These are phyloP conservation scores for Phytophthora sansomeana DNA, from an alignment of 352 stramenopile species.

Conservation along the genomic window DNA sequence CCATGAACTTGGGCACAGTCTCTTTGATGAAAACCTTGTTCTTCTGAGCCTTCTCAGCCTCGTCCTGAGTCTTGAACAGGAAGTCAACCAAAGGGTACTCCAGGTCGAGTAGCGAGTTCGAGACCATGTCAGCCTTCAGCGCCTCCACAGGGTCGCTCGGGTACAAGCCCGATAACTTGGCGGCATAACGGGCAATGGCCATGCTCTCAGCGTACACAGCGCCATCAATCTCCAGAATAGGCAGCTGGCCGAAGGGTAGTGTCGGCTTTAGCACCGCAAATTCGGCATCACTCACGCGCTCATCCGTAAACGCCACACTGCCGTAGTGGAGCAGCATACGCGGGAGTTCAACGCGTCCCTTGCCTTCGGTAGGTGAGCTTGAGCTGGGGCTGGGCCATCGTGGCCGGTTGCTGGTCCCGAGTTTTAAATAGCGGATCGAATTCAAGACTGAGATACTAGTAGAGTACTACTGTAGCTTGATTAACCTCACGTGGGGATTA, in stretches of 20 bases:
- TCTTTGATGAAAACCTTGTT: slow-evolving; percentile 51
- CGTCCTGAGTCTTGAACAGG: slow-evolving; percentile 42
- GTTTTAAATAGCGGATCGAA: slow-evolving; percentile 15
- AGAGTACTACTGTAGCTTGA: no score
- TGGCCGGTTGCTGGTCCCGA: background rate
- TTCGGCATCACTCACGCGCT: slow-evolving; percentile 33
- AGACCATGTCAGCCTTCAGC: slow-evolving; percentile 43
- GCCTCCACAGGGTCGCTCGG: slow-evolving; percentile 34
- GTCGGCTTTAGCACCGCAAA: slow-evolving; percentile 48
- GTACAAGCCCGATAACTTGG: slow-evolving; percentile 47
- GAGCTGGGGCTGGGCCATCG: slow-evolving; percentile 21
- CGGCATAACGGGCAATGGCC: slow-evolving; percentile 55
- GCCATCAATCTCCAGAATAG: slow-evolving; percentile 51
- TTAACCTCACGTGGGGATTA: background rate
- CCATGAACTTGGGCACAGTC: slow-evolving; percentile 44
- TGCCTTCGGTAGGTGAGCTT: slow-evolving; percentile 58
- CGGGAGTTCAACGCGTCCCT: slow-evolving; percentile 54
- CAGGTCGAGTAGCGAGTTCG: slow-evolving; percentile 30
- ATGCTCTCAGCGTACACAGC: slow-evolving; percentile 46
- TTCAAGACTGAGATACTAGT: slow-evolving; percentile 28
- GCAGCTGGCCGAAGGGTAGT: slow-evolving; percentile 49
- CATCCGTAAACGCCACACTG: slow-evolving; percentile 46
- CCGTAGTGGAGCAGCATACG: slow-evolving; percentile 58
- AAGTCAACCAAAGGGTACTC: slow-evolving; percentile 28
- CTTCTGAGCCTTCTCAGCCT: slow-evolving; percentile 47